A percentile compares a stretch with the other conserved stretches of the same genome.
These are phyloP conservation scores for Fennellomyces sp. DNA, from an alignment of 371 early-diverging fungal genomes.

Conservation along the genomic window DNA sequence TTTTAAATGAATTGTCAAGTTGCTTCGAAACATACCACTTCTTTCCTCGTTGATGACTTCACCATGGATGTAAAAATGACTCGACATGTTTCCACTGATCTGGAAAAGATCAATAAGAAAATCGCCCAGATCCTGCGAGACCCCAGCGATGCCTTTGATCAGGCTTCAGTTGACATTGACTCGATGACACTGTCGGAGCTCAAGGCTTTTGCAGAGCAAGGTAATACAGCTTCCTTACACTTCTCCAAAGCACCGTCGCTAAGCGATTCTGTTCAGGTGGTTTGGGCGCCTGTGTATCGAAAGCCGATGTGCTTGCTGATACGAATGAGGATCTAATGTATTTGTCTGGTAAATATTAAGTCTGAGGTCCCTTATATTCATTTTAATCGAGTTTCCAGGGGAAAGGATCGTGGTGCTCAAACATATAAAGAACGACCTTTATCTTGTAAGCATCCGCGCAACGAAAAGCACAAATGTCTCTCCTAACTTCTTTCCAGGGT, in stretches of 20 bases:
- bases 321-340: slow-evolving; percentile 60
- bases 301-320: slow-evolving; percentile 52
- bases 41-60: not conserved
- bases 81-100: slow-evolving; percentile 41
- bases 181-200: slow-evolving; percentile 30
- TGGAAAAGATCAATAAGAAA: slow-evolving; percentile 40
- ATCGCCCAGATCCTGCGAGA: slow-evolving; percentile 38
- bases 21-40: not conserved
- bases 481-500: slow-evolving; percentile 29
- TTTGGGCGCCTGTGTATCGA: slow-evolving; percentile 53
- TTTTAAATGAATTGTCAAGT: no score
- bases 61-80: slow-evolving; percentile 39
- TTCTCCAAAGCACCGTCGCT: no score
- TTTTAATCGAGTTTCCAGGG: slow-evolving; percentile 18
- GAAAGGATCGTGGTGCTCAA: slow-evolving; percentile 50
- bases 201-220: slow-evolving; percentile 49
- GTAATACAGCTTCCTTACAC: no score
- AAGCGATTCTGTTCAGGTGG: slow-evolving; percentile 43
- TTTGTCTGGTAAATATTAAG: slow-evolving; percentile 42
- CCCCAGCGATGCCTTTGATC: slow-evolving; percentile 28
- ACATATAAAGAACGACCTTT: slow-evolving; percentile 45
- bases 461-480: not conserved
- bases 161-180: slow-evolving; percentile 37
- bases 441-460: slow-evolving; percentile 28
- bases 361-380: not conserved